Conservation (phyloP, 148 eudicot species). For the Rheum nobile region DNA sequence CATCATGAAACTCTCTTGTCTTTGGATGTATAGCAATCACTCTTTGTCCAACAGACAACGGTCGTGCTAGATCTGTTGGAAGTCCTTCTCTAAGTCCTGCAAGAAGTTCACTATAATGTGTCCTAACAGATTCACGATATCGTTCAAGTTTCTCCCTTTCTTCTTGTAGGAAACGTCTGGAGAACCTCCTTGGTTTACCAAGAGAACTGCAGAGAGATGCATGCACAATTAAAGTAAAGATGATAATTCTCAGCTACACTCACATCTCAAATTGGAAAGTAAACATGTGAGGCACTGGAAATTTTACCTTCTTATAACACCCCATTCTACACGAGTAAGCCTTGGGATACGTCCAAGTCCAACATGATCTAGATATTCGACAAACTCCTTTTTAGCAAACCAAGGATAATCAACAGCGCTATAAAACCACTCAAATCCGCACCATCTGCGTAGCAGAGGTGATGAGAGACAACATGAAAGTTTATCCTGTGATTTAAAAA, state of each 20-base stretch:
- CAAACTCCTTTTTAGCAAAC: slow-evolving; percentile 34
- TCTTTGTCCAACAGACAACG: slow-evolving; percentile 80
- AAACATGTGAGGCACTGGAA: background rate
- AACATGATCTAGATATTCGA: slow-evolving; percentile 34
- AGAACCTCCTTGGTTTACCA: slow-evolving; percentile 89
- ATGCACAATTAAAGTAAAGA: background rate
- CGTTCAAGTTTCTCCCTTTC: slow-evolving; percentile 78
- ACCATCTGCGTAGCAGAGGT: slow-evolving; percentile 29
- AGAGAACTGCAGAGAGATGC: slow-evolving; percentile 52
- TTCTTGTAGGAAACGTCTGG: slow-evolving; percentile 65
- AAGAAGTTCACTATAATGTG: slow-evolving; percentile 68
- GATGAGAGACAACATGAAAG: slow-evolving; percentile 19
- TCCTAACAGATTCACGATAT: slow-evolving; percentile 83
- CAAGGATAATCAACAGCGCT: slow-evolving; percentile 44
- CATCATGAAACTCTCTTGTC: slow-evolving; percentile 80
- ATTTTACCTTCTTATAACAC: slow-evolving; percentile 30
- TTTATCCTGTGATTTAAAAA: slow-evolving; percentile 18
- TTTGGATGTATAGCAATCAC: slow-evolving; percentile 83
- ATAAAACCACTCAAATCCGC: slow-evolving; percentile 41
- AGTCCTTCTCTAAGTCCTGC: slow-evolving; percentile 75
- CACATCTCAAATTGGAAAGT: background rate
- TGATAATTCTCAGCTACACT: background rate
- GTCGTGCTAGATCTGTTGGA: slow-evolving; percentile 75
- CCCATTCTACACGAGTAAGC: slow-evolving; percentile 42
- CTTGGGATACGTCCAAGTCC: slow-evolving; percentile 36